Evolutionary conservation across 306 rosid genomes (phyloP).

Genomic region (Parietaria judaica): DNA sequence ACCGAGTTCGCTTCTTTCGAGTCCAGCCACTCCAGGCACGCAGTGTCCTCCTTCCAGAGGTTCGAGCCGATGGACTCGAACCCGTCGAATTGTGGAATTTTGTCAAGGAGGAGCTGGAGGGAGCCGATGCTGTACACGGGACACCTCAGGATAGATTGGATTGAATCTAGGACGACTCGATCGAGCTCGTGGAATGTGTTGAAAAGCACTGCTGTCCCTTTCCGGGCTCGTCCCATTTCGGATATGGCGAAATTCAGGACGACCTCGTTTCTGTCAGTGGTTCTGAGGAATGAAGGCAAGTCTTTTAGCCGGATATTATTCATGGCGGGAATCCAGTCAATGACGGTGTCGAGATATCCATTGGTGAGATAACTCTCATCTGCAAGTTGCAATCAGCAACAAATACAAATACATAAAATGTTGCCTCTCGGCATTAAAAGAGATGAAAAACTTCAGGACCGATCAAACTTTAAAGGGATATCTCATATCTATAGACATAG

Average conservation of each 20-base stretch:
- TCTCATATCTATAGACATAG: too few species aligned
- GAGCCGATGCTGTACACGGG: slow-evolving; percentile 49
- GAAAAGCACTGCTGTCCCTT: slow-evolving; percentile 41
- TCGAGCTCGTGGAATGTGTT: slow-evolving; percentile 49
- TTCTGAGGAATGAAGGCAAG: slow-evolving; percentile 35
- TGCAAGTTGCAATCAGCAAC: background rate
- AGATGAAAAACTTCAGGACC: too few species aligned
- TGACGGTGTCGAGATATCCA: slow-evolving; percentile 34
- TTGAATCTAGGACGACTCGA: slow-evolving; percentile 22
- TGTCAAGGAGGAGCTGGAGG: slow-evolving; percentile 10
- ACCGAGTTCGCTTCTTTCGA: slow-evolving; percentile 28
- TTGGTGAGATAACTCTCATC: slow-evolving; percentile 27
- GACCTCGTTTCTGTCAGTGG: slow-evolving; percentile 34
- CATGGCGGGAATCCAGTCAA: slow-evolving; percentile 41
- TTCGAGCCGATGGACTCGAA: slow-evolving; percentile 25
- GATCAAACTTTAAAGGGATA: too few species aligned
- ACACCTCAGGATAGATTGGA: slow-evolving; percentile 34
- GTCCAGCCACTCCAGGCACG: slow-evolving; percentile 51
- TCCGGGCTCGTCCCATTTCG: slow-evolving; percentile 18
- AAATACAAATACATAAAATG: too few species aligned
- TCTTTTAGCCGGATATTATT: slow-evolving; percentile 33
- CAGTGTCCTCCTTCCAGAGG: slow-evolving; percentile 54
- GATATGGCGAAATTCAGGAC: background rate
- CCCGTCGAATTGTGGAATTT: background rate
- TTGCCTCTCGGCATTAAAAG: too few species aligned